Conservation (phyloP, 75 land plant species). For the Cunninghamia lanceolata region DNA sequence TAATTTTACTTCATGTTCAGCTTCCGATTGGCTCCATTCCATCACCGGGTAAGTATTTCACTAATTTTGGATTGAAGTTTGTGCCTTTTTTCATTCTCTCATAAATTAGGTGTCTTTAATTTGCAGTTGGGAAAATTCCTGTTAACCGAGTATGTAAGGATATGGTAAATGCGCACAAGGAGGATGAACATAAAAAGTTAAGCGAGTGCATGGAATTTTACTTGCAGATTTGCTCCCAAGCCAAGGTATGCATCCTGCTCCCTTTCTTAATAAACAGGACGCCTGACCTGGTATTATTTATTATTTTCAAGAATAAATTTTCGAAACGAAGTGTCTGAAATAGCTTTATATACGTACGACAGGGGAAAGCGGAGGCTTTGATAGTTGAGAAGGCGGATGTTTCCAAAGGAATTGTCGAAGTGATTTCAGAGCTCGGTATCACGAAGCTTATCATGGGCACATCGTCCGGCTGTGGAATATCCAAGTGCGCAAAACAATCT, state of each 20-base stretch:
- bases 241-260: background rate
- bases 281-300: no score
- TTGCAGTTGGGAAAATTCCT: background rate
- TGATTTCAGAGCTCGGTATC: slow-evolving; percentile 10
- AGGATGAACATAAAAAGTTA: background rate
- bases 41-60: background rate
- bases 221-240: background rate
- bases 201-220: background rate
- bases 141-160: background rate
- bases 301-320: no score
- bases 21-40: background rate
- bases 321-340: background rate
- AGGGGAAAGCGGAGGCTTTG: background rate
- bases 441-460: slow-evolving; percentile 16
- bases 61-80: background rate
- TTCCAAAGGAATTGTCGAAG: slow-evolving; percentile 11
- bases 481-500: background rate
- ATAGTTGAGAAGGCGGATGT: background rate
- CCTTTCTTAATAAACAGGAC: background rate
- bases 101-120: background rate
- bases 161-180: background rate
- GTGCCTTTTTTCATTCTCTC: background rate
- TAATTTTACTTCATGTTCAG: background rate
- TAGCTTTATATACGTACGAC: background rate
- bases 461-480: background rate